Evolutionary conservation across 768 basidiomycete genomes (phyloP), one percentile per base, ranked within the genome.

Genomic region (Podaxis mareebaensis): DNA sequence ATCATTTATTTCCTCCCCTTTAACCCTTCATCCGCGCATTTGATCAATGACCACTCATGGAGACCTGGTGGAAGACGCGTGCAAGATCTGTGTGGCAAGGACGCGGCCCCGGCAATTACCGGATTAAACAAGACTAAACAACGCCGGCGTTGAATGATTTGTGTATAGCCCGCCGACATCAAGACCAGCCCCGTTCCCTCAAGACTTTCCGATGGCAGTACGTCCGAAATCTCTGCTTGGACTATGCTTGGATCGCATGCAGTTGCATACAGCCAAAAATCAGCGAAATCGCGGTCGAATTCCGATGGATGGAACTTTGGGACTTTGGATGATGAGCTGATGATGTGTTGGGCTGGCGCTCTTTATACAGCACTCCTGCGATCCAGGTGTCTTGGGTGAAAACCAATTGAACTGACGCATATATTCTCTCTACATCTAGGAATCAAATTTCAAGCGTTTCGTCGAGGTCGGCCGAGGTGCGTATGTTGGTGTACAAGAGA

Each of bases 381-480:
- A 51, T 49, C 55, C 38, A 15, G 24, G 8, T 48, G 26, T 39
- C 4, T 24, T 7, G 15, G 20, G 17, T 15, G 33, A n/a, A 38
- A n/a, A 46, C 17, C 4, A 48, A 1, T 12, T 48, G 46, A 39
- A 22, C 46, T 56, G 46, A 63, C 28, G 15, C 8, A 12, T 1
- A 3, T 58, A 6, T 63, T 59, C 61, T 55, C 26, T 6, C 33
- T 62, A 24, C 28, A 59, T 66, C 6, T 70, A 91, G 86, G 83
- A 88, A 68, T 95, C 93, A 72, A 94, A 89, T 76, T 99, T 98
- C 85, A 89, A 90, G 80, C 93, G 94, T 66, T 98, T 96, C 79
- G 96, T 98, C 74, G 92, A 99, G 87, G 95, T 98, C 76, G 96
- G 96, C 74, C 93, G 96, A 74, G 92, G 92, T 93, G 70, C 65